Evolutionary conservation across 371 early-diverging fungal genomes (phyloP).

Genomic region (Fennellomyces sp.): DNA sequence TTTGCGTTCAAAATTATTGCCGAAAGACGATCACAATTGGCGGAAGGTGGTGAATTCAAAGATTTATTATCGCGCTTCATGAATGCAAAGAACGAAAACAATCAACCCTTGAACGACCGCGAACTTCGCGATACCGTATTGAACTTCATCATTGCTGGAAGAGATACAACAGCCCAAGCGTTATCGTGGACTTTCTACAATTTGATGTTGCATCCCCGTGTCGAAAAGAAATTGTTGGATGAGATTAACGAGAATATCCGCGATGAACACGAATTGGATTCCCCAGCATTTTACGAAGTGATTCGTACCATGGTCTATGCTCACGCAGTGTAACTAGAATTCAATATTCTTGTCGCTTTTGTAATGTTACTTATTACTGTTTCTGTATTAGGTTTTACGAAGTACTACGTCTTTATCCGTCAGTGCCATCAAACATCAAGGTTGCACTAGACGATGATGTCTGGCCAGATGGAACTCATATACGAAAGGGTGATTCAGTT

Average conservation of each 20-base stretch:
- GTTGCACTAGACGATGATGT: constrained; percentile 64
- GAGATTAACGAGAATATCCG: constrained; percentile 51
- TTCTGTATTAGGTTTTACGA: constrained; percentile 45
- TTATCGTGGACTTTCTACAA: too few relatives aligned
- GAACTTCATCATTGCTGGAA: constrained; percentile 70
- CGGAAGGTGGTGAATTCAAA: constrained; percentile 22
- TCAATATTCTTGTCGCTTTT: constrained; percentile 8
- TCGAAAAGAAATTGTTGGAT: constrained; percentile 54
- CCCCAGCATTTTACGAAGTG: constrained; percentile 41
- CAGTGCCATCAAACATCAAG: constrained; percentile 71
- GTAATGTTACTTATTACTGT: background rate
- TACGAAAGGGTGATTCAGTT: constrained; percentile 57
- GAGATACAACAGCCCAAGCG: constrained; percentile 78
- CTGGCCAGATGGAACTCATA: too few relatives aligned
- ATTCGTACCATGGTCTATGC: constrained; percentile 55
- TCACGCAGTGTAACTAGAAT: constrained; percentile 54
- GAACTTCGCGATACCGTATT: constrained; percentile 63
- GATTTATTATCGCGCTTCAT: constrained; percentile 69
- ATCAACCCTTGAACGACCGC: constrained; percentile 45
- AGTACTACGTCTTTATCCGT: constrained; percentile 71
- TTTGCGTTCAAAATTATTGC: constrained; percentile 51
- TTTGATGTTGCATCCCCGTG: constrained; percentile 50
- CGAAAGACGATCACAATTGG: constrained; percentile 31
- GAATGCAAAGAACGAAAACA: constrained; percentile 54
- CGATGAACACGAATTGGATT: constrained; percentile 36